These are phyloP conservation scores for Nicotiana rustica DNA, from an alignment of 305 asterid genomes.

Conservation along the genomic window DNA sequence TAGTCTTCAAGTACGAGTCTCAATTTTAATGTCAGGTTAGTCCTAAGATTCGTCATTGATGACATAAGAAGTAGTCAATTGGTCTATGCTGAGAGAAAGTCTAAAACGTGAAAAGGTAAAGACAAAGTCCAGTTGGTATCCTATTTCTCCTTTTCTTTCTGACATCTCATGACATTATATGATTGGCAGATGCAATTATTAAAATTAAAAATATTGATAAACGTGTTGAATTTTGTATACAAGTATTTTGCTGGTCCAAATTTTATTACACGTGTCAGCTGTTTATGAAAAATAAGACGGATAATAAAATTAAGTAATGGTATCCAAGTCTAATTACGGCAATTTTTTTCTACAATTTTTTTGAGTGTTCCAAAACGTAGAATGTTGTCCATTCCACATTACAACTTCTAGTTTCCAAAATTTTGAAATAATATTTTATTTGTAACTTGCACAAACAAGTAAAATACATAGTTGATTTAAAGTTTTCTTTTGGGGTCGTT, in stretches of 20 bases:
- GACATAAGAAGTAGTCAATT: not conserved
- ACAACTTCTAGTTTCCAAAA: not conserved
- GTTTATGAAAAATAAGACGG: not conserved
- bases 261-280: not conserved
- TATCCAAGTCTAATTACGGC: no score
- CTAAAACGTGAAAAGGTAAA: not conserved
- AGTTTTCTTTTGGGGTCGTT: no score
- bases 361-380: not conserved
- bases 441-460: not conserved
- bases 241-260: not conserved
- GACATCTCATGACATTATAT: not conserved
- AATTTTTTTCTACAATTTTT: not conserved
- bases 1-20: no score
- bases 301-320: not conserved
- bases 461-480: not conserved
- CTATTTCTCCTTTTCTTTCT: not conserved
- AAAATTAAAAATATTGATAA: not conserved
- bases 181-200: not conserved
- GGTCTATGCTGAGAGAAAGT: not conserved
- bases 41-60: not conserved
- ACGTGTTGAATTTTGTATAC: not conserved
- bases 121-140: not conserved
- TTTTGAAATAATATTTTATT: no score
- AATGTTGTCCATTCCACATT: not conserved
- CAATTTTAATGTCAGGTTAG: no score